phyloP scores from a whole-genome alignment of 2,329 filamentous ascomycete species.

The Sclerotinia subarctica region DNA sequence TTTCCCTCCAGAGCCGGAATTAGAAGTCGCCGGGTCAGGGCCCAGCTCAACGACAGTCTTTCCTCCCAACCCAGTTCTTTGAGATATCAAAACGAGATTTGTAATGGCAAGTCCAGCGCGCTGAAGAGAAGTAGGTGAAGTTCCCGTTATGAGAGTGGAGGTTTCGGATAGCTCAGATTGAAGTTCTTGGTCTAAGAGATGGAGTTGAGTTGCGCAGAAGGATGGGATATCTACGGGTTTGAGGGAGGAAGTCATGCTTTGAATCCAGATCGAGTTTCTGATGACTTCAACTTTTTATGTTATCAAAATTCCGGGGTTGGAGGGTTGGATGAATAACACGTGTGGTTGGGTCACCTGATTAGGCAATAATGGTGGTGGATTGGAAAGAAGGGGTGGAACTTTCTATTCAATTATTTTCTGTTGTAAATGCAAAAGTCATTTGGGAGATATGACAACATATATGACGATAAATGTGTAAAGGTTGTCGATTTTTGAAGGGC shows the following conservation, averaged over 20 bases:
- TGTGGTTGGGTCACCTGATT: background rate
- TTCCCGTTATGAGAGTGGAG: conserved; percentile 60
- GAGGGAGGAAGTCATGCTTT: conserved; percentile 38
- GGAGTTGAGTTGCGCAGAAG: conserved; percentile 69
- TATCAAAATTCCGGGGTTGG: background rate
- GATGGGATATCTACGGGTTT: conserved; percentile 54
- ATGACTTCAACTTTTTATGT: too few relatives aligned
- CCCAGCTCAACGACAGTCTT: conserved; percentile 80
- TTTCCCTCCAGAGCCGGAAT: background rate
- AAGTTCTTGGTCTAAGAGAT: conserved; percentile 68
- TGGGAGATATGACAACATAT: background rate
- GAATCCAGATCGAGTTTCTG: background rate
- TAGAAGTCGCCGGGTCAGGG: conserved; percentile 62
- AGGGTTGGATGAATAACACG: background rate
- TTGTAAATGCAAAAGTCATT: background rate
- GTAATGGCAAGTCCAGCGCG: conserved; percentile 75
- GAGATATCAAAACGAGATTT: conserved; percentile 70
- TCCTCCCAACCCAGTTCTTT: conserved; percentile 88
- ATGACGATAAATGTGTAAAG: background rate
- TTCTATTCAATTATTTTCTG: background rate
- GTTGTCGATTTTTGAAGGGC: background rate
- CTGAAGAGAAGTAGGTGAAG: conserved; percentile 66
- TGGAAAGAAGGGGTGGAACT: background rate
- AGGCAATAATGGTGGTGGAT: background rate
- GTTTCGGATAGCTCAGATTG: conserved; percentile 70